Base-by-base conservation (phyloP, 2,329 filamentous ascomycete genomes). In the Arachnomyces sp. region DNA sequence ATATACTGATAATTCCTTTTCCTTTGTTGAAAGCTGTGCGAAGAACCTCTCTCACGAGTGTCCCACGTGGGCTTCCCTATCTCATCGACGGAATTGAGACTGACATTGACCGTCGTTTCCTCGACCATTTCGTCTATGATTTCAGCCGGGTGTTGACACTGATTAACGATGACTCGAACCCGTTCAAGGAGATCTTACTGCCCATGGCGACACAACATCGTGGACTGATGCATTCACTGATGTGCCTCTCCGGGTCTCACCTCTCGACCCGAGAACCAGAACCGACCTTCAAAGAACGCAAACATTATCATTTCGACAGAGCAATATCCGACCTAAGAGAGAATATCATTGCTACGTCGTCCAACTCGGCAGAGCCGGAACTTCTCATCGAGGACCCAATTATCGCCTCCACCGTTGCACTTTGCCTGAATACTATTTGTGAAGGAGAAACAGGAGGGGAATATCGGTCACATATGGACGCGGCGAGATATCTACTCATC, bases 151-250 rank as follows among this genome's bases (percentile, higher is more conserved):
- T 92, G 2, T 71, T 95, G 38, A 94, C 85, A 1, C 75, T 94
- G 13, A 85, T 90, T 54, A 82, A 82, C 36, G 85, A 89, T 56
- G 75, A 82, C 45, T 80, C 80, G 44, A 94, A 93, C 51, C 86
- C 86, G 1, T 94, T 94, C 66, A 86, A 86, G 55, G 83, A 87
- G 48, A 82, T 92, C 49, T 69, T 95, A 28, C 71, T 94, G 2
- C 85, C 86, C 1, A 84, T 93, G 67, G 87, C 88, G 2, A 79
- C 85, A 31, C 73, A 81, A 44, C 82, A 94, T 56, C 74, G 80
- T 46, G 86, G 86, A 9, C 69, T 95, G 38, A 94, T 95, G 87
- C 88, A 95, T 59, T 92, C 87, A 8, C 78, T 95, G 36, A 73
- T 95, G 39, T 87, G 85, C 33, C 72, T 95, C 7, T 85, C 87